Evolutionary conservation across 2,329 filamentous ascomycete genomes (phyloP), one percentile per base, ranked within the genome.

Genomic region (Rutstroemia sp.): DNA sequence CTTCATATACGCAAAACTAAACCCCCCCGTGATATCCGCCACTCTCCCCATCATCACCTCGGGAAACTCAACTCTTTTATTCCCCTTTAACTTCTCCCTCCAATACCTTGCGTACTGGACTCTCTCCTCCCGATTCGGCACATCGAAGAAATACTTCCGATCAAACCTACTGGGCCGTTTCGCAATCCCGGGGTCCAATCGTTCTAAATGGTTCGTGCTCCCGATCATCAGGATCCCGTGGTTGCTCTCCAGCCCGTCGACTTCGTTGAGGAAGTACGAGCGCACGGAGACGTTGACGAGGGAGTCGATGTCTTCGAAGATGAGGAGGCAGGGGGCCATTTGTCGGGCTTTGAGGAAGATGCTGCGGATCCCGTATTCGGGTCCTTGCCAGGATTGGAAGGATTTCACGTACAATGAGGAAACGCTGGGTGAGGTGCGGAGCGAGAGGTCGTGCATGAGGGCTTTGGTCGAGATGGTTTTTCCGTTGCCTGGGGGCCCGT

Each of bases 401-500:
- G 72, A 78, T 59, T 82, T 78, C 51, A 88, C 84, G 65, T 86
- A 86, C 4, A 85, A 71, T 0, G 81, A 83, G 1, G 82, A 81
- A 0, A 87, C 67, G 0, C 25, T 71, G 0, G 78, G 73, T 0
- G 77, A 70, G 25, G 76, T 73, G 19, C 78, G 75, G 19, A 75
- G 69, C 61, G 80, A 83, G 0, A 88, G 74, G 57, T 75, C 77
- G 63, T 86, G 77, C 82, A 88, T 87, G 64, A 83, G 80, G 0
- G 85, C 84, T 70, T 87, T 87, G 71, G 87, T 83, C 37, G 78
- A 82, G 62, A 87, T 85, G 0, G 84, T 88, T 72, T 88, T 88
- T 10, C 84, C 85, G 58, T 87, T 88, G 58, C 78, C 78, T 10
- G 27, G 27, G 2, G 27, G 23, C 23, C 23, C 23, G 23, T 23